Base-by-base conservation (phyloP, 768 basidiomycete genomes). In the Auriscalpium microsporum region DNA sequence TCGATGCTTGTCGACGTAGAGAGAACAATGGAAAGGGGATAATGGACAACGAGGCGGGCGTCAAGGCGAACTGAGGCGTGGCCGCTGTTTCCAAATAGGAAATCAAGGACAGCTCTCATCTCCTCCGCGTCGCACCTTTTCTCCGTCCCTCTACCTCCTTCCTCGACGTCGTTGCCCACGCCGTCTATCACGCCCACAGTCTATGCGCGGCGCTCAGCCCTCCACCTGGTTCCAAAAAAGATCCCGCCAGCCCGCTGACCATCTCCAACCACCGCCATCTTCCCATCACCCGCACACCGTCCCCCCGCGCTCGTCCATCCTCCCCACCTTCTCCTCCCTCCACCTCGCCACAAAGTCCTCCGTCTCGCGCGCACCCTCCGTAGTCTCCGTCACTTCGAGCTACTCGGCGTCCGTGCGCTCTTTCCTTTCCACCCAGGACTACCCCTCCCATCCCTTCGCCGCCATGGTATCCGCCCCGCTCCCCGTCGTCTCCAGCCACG, bases 401-500 rank as follows among this genome's bases (percentile, higher is more conserved):
- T 38, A 45, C 40, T 52, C 58, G 8, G 17, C 48, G 73, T 53
- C 65, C 17, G 67, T 73, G 13, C 50, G n/a, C 6, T 68, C 73
- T 19, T 67, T 63, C 60, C 28, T 2, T 28, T 50, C 13, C 50
- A 62, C 65, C 10, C 57, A 66, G 49, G 54, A 55, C 36, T 55
- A 61, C 38, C 17, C 28, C 28, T 14, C 33, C 33, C 83, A 86
- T 62, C 82, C 79, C 1, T 86, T 79, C 75, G 74, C 81, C 13
- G 56, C 75, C 48, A 82, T 83, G 80, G 77, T 77, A 56, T 77
- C 80, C 52, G 78, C 83, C 1, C 85, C 86, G 3, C 71, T 86
- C 36, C 85, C 90, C 11, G 84, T 88, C 62, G 85, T 90, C 54
- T 84, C 87, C 14, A 78, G 69, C 59, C 79, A 80, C 67, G 80